Conservation (phyloP, 2,329 filamentous ascomycete genomes). For the Fusarium sp. region DNA sequence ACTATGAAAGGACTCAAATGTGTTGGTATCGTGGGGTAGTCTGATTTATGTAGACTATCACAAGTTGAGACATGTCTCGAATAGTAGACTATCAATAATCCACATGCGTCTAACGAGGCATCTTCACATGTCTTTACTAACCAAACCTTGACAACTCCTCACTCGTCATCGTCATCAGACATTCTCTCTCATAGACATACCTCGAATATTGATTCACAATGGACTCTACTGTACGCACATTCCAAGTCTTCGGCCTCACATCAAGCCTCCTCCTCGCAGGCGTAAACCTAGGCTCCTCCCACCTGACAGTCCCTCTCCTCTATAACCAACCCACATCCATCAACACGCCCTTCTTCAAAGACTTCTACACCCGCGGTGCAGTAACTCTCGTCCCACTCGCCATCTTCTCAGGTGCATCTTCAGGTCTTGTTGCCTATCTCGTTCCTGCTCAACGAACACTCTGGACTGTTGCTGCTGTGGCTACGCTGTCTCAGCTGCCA, state of each 20-base stretch:
- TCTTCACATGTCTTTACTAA: not conserved
- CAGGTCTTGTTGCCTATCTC: constrained; percentile 28
- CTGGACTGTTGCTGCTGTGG: constrained; percentile 21
- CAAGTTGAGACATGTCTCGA: not conserved
- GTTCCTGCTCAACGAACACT: constrained; percentile 28
- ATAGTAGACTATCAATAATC: not conserved
- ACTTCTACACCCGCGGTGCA: constrained; percentile 32
- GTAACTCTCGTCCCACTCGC: constrained; percentile 21
- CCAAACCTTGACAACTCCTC: not conserved
- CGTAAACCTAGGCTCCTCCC: constrained; percentile 31
- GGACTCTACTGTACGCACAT: constrained; percentile 15
- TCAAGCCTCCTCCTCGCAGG: constrained; percentile 35
- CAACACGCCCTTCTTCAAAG: constrained; percentile 35
- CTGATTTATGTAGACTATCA: not conserved
- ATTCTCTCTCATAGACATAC: not conserved
- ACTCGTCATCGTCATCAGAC: not conserved
- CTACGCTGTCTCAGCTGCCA: constrained; percentile 29
- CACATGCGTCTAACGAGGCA: constrained; percentile 26
- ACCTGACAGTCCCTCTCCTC: constrained; percentile 35
- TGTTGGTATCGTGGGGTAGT: too few species aligned
- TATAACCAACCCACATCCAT: constrained; percentile 27
- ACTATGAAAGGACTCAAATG: too few species aligned
- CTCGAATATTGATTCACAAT: constrained; percentile 2
- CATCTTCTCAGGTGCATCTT: constrained; percentile 28
- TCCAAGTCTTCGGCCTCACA: constrained; percentile 25